Percentiles rank a stretch among this genome's conserved stretches.
phyloP scores from a whole-genome alignment of 1,284 basidiomycete genomes.

The Sphagnurus paluster region DNA sequence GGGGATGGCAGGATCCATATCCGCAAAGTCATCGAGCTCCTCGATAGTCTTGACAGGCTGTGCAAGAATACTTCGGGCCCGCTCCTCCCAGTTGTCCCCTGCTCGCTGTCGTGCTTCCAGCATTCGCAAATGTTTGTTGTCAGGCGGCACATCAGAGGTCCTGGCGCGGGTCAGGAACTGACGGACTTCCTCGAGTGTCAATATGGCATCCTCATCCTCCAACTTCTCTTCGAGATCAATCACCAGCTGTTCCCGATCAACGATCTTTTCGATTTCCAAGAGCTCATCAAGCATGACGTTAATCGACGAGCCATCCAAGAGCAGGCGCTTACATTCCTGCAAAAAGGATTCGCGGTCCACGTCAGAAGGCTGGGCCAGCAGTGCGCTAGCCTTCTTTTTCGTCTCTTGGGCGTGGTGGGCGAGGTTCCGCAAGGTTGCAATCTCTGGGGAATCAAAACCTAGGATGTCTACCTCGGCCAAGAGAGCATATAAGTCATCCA shows the following conservation, averaged over 20 bases:
- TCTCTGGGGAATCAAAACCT: slow-evolving; percentile 81
- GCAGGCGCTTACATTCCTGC: slow-evolving; percentile 67
- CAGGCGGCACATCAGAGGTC: slow-evolving; percentile 61
- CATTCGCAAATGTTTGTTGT: slow-evolving; percentile 59
- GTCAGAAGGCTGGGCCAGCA: slow-evolving; percentile 46
- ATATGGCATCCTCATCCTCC: slow-evolving; percentile 50
- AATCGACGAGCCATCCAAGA: slow-evolving; percentile 68
- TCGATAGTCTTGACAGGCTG: slow-evolving; percentile 70
- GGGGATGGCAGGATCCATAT: slow-evolving; percentile 59
- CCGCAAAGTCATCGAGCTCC: slow-evolving; percentile 67
- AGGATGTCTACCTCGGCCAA: slow-evolving; percentile 71
- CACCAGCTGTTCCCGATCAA: slow-evolving; percentile 69
- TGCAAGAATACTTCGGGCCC: slow-evolving; percentile 59
- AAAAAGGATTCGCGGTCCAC: slow-evolving; percentile 58
- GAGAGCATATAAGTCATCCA: slow-evolving; percentile 67
- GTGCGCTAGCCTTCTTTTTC: slow-evolving; percentile 48
- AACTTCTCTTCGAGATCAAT: slow-evolving; percentile 68
- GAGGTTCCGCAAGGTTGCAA: slow-evolving; percentile 54
- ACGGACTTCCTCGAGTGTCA: slow-evolving; percentile 71
- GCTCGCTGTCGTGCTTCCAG: slow-evolving; percentile 58
- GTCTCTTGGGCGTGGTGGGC: slow-evolving; percentile 69
- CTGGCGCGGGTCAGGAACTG: slow-evolving; percentile 65
- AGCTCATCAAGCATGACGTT: slow-evolving; percentile 81
- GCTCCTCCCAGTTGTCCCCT: slow-evolving; percentile 72
- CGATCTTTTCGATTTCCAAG: slow-evolving; percentile 72